Conservation (phyloP, 2,329 filamentous ascomycete species). For the Penicillium decumbens region DNA sequence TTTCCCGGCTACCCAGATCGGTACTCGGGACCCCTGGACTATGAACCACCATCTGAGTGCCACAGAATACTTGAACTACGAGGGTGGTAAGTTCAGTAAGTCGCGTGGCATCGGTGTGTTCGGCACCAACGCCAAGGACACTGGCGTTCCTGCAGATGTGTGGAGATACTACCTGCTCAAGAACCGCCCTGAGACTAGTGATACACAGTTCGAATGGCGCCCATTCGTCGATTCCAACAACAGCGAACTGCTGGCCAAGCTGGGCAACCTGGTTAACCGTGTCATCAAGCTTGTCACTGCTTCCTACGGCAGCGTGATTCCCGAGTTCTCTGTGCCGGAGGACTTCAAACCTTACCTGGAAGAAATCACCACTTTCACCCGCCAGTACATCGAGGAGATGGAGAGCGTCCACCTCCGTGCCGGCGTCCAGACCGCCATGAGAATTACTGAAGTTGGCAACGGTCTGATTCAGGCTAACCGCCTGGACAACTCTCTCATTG, state of each 20-base stretch:
- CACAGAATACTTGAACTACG: conserved; percentile 85
- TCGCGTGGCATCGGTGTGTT: conserved; percentile 86
- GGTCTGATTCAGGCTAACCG: conserved; percentile 56
- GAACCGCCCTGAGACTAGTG: conserved; percentile 75
- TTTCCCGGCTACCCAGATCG: conserved; percentile 82
- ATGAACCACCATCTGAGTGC: conserved; percentile 83
- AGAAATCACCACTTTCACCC: conserved; percentile 51
- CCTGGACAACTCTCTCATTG: conserved; percentile 59
- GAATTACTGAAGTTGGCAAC: conserved; percentile 57
- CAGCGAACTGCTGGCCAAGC: conserved; percentile 72
- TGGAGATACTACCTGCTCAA: conserved; percentile 90
- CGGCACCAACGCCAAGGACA: conserved; percentile 81
- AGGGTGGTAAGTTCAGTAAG: conserved; percentile 88
- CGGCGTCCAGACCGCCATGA: conserved; percentile 52
- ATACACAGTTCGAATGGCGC: conserved; percentile 87
- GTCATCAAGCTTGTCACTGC: conserved; percentile 68
- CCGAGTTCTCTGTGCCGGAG: conserved; percentile 39
- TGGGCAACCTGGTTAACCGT: conserved; percentile 69
- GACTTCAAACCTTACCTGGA: conserved; percentile 39
- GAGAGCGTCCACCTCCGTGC: conserved; percentile 58
- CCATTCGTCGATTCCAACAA: conserved; percentile 82
- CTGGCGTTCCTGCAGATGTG: conserved; percentile 77
- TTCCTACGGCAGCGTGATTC: conserved; percentile 58
- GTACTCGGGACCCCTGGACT: conserved; percentile 81
- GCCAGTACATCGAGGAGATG: conserved; percentile 54